Conservation (phyloP, 2,329 filamentous ascomycete genomes). For the Phialocephala sp. region DNA sequence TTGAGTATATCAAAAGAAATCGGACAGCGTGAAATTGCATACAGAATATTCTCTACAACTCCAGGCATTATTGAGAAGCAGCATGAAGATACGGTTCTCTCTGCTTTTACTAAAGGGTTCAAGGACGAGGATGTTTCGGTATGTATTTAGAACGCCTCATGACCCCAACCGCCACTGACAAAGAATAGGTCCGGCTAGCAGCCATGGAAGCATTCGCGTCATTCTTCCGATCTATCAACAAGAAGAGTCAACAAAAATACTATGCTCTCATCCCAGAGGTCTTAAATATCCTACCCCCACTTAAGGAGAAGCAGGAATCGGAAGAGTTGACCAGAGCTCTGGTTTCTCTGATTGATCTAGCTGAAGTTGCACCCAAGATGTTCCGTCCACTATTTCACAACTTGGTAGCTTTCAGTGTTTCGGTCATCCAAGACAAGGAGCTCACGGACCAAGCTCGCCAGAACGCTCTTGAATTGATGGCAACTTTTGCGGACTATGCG, state of each 20-base stretch:
- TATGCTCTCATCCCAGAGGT: conserved; percentile 87
- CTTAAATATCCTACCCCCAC: conserved; percentile 89
- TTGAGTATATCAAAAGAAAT: conserved; percentile 85
- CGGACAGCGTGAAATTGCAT: conserved; percentile 88
- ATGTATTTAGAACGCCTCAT: conserved; percentile 41
- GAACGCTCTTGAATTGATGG: conserved; percentile 96
- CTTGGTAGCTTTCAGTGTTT: conserved; percentile 89
- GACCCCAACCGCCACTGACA: background rate
- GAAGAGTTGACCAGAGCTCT: conserved; percentile 91
- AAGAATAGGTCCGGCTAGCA: conserved; percentile 77
- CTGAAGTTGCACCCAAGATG: conserved; percentile 95
- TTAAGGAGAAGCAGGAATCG: conserved; percentile 90
- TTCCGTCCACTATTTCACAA: conserved; percentile 95
- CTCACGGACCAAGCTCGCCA: conserved; percentile 88
- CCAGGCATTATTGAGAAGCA: conserved; percentile 96
- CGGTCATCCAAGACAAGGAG: conserved; percentile 95
- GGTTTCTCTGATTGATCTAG: conserved; percentile 89
- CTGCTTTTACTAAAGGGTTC: conserved; percentile 90
- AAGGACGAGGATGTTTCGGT: conserved; percentile 84
- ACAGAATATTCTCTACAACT: conserved; percentile 93
- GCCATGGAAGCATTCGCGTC: conserved; percentile 97
- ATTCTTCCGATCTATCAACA: conserved; percentile 90
- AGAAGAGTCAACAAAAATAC: conserved; percentile 89
- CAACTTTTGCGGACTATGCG: conserved; percentile 94
- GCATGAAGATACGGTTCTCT: conserved; percentile 87